A percentile compares a stretch with the other conserved stretches of the same genome.
Evolutionary conservation across 768 basidiomycete genomes (phyloP).

Genomic region (Macrolepiota albuminosa): DNA sequence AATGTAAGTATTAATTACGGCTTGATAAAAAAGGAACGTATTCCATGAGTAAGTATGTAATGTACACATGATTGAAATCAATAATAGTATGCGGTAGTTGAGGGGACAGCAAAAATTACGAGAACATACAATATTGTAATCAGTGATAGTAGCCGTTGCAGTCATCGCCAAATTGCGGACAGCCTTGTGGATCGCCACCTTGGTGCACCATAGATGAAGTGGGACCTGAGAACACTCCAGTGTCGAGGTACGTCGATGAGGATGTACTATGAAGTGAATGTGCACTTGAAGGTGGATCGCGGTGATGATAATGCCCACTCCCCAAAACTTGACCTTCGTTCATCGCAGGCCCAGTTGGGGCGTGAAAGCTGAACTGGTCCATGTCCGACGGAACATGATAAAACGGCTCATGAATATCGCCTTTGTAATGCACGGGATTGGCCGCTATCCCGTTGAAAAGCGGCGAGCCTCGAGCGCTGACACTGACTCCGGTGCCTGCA

Average conservation of each 20-base stretch:
- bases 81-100: slow-evolving; percentile 1
- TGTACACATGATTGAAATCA: slow-evolving; percentile 11
- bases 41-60: slow-evolving; percentile 10
- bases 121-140: slow-evolving; percentile 3
- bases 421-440: slow-evolving; percentile 25
- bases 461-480: slow-evolving; percentile 37
- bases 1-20: neutral
- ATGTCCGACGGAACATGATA: slow-evolving; percentile 38
- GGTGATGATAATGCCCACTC: slow-evolving; percentile 26
- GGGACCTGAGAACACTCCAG: slow-evolving; percentile 19
- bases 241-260: slow-evolving; percentile 16
- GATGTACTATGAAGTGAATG: slow-evolving; percentile 19
- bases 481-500: slow-evolving; percentile 36
- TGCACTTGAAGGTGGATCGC: slow-evolving; percentile 19
- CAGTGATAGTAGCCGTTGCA: slow-evolving; percentile 34
- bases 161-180: slow-evolving; percentile 41
- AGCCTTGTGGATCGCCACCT: slow-evolving; percentile 32
- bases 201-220: slow-evolving; percentile 26
- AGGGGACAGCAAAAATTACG: neutral
- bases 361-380: slow-evolving; percentile 48
- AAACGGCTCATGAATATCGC: slow-evolving; percentile 33
- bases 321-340: slow-evolving; percentile 25
- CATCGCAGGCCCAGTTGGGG: slow-evolving; percentile 26
- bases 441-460: slow-evolving; percentile 33
- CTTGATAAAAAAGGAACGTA: slow-evolving; percentile 4